phyloP scores from a whole-genome alignment of 2,329 filamentous ascomycete genomes.

The Davidsoniella eucalypti region DNA sequence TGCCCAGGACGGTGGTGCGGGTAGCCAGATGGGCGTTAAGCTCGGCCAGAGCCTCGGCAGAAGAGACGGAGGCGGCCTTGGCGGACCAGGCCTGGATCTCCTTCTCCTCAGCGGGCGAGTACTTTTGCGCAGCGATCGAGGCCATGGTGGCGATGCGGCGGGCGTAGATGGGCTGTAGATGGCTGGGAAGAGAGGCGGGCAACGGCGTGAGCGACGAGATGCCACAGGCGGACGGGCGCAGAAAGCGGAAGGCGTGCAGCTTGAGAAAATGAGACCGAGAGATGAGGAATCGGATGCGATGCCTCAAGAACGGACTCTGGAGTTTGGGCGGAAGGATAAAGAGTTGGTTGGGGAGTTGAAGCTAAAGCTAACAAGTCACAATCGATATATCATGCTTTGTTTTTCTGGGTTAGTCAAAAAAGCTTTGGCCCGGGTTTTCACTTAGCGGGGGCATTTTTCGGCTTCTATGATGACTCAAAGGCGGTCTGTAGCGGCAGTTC shows the following conservation, averaged over 20 bases:
- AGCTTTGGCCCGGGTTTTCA: neutral
- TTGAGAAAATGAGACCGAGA: slow-evolving; percentile 21
- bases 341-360: neutral
- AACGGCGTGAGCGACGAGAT: slow-evolving; percentile 20
- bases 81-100: slow-evolving; percentile 84
- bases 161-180: slow-evolving; percentile 24
- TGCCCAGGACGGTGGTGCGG: slow-evolving; percentile 75
- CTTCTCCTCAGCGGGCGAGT: slow-evolving; percentile 62
- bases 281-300: slow-evolving; percentile 25
- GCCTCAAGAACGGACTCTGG: slow-evolving; percentile 8
- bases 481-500: slow-evolving; percentile 11
- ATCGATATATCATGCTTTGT: slow-evolving; percentile 8
- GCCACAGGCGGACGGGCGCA: slow-evolving; percentile 20
- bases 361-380: slow-evolving; percentile 2
- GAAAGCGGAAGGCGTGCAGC: slow-evolving; percentile 28
- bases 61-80: slow-evolving; percentile 27
- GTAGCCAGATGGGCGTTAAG: slow-evolving; percentile 79
- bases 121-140: slow-evolving; percentile 49
- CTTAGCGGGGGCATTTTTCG: slow-evolving; percentile 4
- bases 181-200: slow-evolving; percentile 19
- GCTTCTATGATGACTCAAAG: neutral
- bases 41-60: slow-evolving; percentile 50
- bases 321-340: neutral
- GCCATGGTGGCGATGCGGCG: slow-evolving; percentile 38
- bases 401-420: neutral